These are phyloP conservation scores for Xylariaceae sp. DNA, from an alignment of 2,329 filamentous ascomycete species.

Conservation along the genomic window DNA sequence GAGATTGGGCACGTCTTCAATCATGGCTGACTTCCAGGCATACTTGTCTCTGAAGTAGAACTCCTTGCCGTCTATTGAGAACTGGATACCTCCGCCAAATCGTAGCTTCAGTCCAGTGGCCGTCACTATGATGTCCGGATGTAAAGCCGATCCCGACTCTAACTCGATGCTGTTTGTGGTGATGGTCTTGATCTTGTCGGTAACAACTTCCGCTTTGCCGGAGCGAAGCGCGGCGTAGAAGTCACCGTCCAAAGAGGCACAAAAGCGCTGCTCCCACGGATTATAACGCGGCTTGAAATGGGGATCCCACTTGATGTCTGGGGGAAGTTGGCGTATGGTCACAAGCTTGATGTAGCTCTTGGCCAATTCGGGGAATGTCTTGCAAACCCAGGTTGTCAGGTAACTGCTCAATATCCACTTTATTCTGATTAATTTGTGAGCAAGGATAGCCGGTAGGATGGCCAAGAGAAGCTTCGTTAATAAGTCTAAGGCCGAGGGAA, in stretches of 20 bases:
- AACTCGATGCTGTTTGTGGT: slow-evolving; percentile 46
- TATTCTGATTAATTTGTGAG: slow-evolving; percentile 36
- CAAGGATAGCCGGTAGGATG: slow-evolving; percentile 12
- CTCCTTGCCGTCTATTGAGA: slow-evolving; percentile 51
- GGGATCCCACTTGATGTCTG: slow-evolving; percentile 49
- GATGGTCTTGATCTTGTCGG: slow-evolving; percentile 49
- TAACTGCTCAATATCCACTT: slow-evolving; percentile 48
- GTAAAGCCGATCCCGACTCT: slow-evolving; percentile 46
- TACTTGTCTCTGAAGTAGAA: slow-evolving; percentile 49
- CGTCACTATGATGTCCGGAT: slow-evolving; percentile 64
- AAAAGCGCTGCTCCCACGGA: slow-evolving; percentile 72
- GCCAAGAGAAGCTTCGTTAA: slow-evolving; percentile 28
- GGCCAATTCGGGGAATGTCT: slow-evolving; percentile 48
- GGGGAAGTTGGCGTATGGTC: slow-evolving; percentile 50
- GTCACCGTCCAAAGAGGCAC: slow-evolving; percentile 57
- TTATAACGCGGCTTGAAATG: slow-evolving; percentile 63
- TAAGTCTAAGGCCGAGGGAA: slow-evolving; percentile 39
- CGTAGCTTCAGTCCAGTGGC: slow-evolving; percentile 62
- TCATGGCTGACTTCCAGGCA: slow-evolving; percentile 61
- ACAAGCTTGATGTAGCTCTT: slow-evolving; percentile 43
- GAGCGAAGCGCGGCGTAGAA: slow-evolving; percentile 49
- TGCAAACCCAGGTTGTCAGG: slow-evolving; percentile 48
- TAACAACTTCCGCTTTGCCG: slow-evolving; percentile 46
- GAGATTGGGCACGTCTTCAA: slow-evolving; percentile 63
- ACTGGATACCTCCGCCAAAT: slow-evolving; percentile 49